Base-by-base conservation (phyloP, 345 rosid species). In the Ricinus communis region DNA sequence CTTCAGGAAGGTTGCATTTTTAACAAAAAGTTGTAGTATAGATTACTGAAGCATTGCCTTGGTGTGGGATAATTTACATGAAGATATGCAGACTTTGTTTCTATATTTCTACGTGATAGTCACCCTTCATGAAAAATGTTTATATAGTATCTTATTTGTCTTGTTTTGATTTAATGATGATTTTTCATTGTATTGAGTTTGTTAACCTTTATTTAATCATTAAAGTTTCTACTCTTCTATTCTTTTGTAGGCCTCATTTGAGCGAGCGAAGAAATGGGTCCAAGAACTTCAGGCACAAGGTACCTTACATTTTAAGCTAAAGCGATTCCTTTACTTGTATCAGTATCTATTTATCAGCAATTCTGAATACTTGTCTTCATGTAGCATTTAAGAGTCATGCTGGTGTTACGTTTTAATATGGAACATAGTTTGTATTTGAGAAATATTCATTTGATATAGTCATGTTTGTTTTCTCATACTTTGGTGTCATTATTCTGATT, bases 281-380 rank as follows among this genome's bases (percentile, higher is more conserved):
- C 96, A 94, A 82, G 97, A 94, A 80, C 96, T 95, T 76, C 97
- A 83, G 64, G 84, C 93, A 70, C 97, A 95, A 87, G 99, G 97
- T 94, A 81, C 14, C 25, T 43, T 45, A 24, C 8, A 41, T 66
- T 19, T 70, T 18, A 54, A 63, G 19, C 41, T 69, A 12, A 19
- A 50, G 41, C 21, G 14, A 28, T 74, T n/a, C n/a, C n/a, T n/a
- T n/a, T n/a, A n/a, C 25, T 56, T 43, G 14, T 21, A 65, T 65
- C n/a, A 8, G 9, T 68, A 21, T 43, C 43, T 50, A 30, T 30
- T 65, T 46, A 15, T 41, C 12, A 41, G 52, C 13, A 65, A 56
- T 25, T 38, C 30, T 18, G 56, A 9, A 43, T 18, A 56, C 25
- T 27, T n/a, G 68, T 40, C 54, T 41, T 50, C 25, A 58, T 53